Evolutionary conservation across 2,329 filamentous ascomycete genomes (phyloP).

Genomic region (Shiraia bambusicola): DNA sequence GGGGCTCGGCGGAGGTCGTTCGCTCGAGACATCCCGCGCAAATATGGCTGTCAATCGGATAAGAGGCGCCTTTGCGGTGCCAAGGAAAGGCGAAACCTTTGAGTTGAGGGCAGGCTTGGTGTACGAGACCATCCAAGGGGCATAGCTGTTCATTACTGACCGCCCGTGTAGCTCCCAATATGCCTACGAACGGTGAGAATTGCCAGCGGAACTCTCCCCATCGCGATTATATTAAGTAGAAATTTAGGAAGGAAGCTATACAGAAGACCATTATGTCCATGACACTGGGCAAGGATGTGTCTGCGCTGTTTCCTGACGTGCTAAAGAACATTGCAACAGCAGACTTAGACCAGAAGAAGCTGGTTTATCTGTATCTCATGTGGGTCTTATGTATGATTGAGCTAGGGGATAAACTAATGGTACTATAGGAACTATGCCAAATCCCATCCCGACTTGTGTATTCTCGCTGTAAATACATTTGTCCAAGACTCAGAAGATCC

Average conservation of each 20-base stretch:
- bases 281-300: constrained; percentile 98
- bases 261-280: constrained; percentile 99
- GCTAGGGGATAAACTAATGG: constrained; percentile 7
- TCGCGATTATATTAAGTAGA: constrained; percentile 34
- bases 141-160: constrained; percentile 29
- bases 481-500: constrained; percentile 99
- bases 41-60: constrained; percentile 95
- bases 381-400: constrained; percentile 43
- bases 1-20: constrained; percentile 37
- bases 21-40: constrained; percentile 32
- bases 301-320: constrained; percentile 93
- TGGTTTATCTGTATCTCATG: constrained; percentile 98
- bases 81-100: constrained; percentile 96
- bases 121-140: constrained; percentile 41
- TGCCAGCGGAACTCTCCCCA: neutral
- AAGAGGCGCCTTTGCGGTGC: constrained; percentile 86
- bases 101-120: constrained; percentile 91
- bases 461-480: constrained; percentile 97
- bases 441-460: constrained; percentile 96
- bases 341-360: constrained; percentile 98
- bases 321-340: constrained; percentile 96
- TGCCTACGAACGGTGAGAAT: constrained; percentile 79
- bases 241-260: constrained; percentile 83
- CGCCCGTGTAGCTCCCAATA: constrained; percentile 76
- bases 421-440: constrained; percentile 91